Conservation (phyloP, 192 early-diverging fungal genomes). For the Paraglomus occultum region DNA sequence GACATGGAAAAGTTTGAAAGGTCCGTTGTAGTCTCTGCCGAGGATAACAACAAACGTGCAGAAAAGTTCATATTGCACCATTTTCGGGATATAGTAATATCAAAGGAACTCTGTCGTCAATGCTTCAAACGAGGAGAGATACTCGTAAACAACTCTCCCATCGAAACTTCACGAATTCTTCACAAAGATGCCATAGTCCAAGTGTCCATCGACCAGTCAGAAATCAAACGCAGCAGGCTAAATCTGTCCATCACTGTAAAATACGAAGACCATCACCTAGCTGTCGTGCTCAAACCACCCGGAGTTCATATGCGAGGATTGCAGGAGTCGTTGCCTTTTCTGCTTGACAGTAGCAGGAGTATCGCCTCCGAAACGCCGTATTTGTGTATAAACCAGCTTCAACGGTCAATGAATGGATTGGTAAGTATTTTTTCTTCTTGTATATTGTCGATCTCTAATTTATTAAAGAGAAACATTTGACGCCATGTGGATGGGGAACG, state of each 20-base stretch:
- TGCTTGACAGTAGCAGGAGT: background rate
- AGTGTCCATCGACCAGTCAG: background rate
- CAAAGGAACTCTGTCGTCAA: background rate
- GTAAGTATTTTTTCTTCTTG: background rate
- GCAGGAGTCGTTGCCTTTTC: background rate
- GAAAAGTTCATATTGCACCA: slow-evolving; percentile 9
- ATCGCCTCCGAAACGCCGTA: background rate
- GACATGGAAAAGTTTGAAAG: background rate
- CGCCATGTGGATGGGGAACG: too few relatives aligned
- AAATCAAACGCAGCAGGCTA: background rate
- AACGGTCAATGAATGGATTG: slow-evolving; percentile 17
- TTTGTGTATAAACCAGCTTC: background rate
- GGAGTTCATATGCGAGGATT: slow-evolving; percentile 4
- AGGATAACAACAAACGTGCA: slow-evolving; percentile 1
- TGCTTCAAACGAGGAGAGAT: slow-evolving; percentile 19
- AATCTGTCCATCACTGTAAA: background rate
- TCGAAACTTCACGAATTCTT: background rate
- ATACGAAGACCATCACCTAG: slow-evolving; percentile 9
- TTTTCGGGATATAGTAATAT: slow-evolving; percentile 20
- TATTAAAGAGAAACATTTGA: too few relatives aligned
- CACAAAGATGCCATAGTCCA: background rate
- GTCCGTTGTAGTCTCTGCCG: background rate
- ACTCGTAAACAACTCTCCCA: background rate
- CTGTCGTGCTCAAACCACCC: slow-evolving; percentile 1
- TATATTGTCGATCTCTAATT: background rate